Conservation (phyloP, 345 rosid genomes). For the Zanthoxylum bungeanum region DNA sequence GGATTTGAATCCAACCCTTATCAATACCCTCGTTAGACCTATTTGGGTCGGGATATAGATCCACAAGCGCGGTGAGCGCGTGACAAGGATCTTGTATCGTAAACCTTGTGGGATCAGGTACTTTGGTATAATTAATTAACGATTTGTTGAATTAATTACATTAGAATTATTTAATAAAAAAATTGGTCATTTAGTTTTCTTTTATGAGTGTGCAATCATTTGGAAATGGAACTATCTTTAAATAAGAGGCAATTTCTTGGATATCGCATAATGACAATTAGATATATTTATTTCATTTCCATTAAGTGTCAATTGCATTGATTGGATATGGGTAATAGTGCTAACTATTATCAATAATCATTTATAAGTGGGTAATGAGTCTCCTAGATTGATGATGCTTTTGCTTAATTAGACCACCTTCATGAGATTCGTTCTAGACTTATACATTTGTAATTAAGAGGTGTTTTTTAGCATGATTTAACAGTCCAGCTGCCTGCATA, state of each 20-base stretch:
- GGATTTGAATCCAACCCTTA: too few species aligned
- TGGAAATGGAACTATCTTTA: background rate
- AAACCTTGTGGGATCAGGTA: too few species aligned
- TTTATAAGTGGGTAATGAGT: background rate
- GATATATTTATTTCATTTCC: background rate
- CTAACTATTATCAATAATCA: background rate
- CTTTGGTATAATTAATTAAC: too few species aligned
- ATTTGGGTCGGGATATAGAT: too few species aligned
- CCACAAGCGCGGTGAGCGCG: too few species aligned
- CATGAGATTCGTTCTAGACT: background rate
- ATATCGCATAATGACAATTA: background rate
- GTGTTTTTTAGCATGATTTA: background rate
- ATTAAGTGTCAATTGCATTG: background rate
- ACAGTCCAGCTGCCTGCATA: background rate
- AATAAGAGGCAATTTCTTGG: background rate
- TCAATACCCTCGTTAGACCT: too few species aligned
- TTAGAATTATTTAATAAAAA: too few species aligned
- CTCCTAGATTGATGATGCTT: background rate
- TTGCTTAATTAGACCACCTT: background rate
- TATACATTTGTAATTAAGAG: background rate
- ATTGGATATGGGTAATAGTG: background rate
- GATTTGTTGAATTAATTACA: background rate
- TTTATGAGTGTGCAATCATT: background rate
- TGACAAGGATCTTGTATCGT: too few species aligned
- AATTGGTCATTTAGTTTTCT: background rate